Base-by-base conservation (phyloP, 2,329 filamentous ascomycete genomes). In the Keithomyces neogunnii region DNA sequence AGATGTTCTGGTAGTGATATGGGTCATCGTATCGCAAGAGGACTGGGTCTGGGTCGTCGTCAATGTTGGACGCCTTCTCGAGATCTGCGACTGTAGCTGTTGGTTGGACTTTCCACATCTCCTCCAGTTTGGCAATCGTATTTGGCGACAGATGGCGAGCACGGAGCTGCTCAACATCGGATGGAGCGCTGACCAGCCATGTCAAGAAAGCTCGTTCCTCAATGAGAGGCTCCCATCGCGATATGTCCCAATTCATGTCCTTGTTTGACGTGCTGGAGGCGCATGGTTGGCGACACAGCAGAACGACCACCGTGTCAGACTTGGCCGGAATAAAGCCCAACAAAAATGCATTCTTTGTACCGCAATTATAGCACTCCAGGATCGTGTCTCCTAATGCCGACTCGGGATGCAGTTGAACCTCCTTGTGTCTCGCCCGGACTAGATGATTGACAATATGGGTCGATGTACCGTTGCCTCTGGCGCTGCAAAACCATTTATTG, bases 231-330 rank as follows among this genome's bases (percentile, higher is more conserved):
- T 97, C 91, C 93, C 93, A 99, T 65, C 91, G 84, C 30, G 92
- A 95, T 5, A 91, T 95, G 67, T 99, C 93, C 93, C 93, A 99
- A 68, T 93, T 99, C 91, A 99, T 97, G 63, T 99, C 93, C 71
- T 99, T 99, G 58, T 89, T 92, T 35, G 93, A 97, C 1, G 91
- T 88, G 72, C 88, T 92, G 31, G 93, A 86, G 35, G 92, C 93
- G 69, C 93, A 99, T 45, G 93, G 93, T 69, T 97, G 93, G 55
- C 93, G 90, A 68, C 93, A 99, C 38, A 99, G 80, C 44, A 99
- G 82, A 29, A 99, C 93, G 6, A 99, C 95, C 31, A 99, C 93
- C 0, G 93, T 96, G 64, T 99, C 95, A 9, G 93, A 97, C 67
- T 99, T 99, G 51, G 93, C 93, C 8, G 93, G 95, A 60, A 99